phyloP scores from a whole-genome alignment of 768 basidiomycete genomes.

The Suillus brevipes region DNA sequence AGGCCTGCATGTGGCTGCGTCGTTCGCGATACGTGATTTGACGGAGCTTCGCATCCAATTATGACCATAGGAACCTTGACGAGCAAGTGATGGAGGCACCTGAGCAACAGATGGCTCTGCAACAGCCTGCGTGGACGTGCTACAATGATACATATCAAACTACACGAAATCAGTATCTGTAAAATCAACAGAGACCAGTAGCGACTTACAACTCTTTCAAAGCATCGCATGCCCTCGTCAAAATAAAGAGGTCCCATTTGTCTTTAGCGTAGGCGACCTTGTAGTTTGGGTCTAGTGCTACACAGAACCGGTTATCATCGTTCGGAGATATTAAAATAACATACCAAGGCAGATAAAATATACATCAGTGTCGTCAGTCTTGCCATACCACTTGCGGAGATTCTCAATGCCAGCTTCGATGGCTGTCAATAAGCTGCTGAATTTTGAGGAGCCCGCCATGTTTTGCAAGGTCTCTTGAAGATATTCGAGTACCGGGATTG shows the following conservation, averaged over 20 bases:
- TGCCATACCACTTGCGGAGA: constrained; percentile 1
- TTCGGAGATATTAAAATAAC: not conserved
- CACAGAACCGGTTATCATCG: not conserved
- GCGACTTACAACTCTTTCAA: not conserved
- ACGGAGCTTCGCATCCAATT: no score
- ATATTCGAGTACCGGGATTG: constrained; percentile 17
- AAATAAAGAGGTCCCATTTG: not conserved
- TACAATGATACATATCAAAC: no score
- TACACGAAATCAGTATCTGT: no score
- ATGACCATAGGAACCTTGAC: no score
- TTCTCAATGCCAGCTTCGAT: constrained; percentile 9
- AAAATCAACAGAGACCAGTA: not conserved
- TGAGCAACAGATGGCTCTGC: no score
- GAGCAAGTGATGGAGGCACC: no score
- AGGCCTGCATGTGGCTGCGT: not conserved
- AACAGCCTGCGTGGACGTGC: no score
- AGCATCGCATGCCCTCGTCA: not conserved
- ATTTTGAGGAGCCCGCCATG: constrained; percentile 13
- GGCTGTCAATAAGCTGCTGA: constrained; percentile 4
- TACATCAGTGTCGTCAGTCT: not conserved
- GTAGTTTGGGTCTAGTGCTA: not conserved
- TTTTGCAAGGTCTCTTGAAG: constrained; percentile 17
- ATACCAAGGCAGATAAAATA: constrained; percentile 4
- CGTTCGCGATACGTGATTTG: not conserved
- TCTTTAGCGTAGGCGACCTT: not conserved